Evolutionary conservation across 768 basidiomycete genomes (phyloP), one percentile per base, ranked within the genome.

Genomic region (Gymnopilus junonius): DNA sequence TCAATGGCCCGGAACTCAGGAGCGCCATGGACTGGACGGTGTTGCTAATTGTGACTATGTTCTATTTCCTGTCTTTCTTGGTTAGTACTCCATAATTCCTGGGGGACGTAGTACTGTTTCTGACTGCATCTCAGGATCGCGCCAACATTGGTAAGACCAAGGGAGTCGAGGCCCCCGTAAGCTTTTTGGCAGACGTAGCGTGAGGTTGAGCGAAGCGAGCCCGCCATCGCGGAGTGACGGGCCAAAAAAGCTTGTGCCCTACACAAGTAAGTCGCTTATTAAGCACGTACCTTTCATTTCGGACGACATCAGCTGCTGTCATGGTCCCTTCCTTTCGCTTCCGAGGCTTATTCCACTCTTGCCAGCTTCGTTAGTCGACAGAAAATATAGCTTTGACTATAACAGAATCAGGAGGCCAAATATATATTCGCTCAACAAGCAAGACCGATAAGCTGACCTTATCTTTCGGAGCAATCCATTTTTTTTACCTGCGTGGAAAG

Each of bases 71-170:
- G 15, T 77, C 77, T 2, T 79, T 76, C 67, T 57, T 80, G 70
- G 78, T 79, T 55, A 25, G 66, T 35, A 10, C 39, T 66, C 64
- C 4, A 14, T n/a, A 32, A 21, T 43, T 27, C 20, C 55, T n/a
- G 32, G 17, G 45, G 21, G 8, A 20, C 23, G 21, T 15, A 14
- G 58, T 14, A 48, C 7, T 0, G 27, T 29, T 10, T 25, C 61
- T 34, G 58, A 60, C 20, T 11, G 11, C 23, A 4, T 4, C 17
- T 12, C 61, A 79, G 77, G 78, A 77, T 63, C 76, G 76, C 21
- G 68, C 75, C 15, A 79, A 79, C 56, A 76, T 79, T 40, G 77
- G 77, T 76, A 62, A n/a, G n/a, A n/a, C n/a, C n/a, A n/a, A n/a
- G n/a, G n/a, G n/a, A n/a, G n/a, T n/a, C n/a, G n/a, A n/a, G n/a